Conservation (phyloP, 441 rosid species). For the Aquilaria agallochum region DNA sequence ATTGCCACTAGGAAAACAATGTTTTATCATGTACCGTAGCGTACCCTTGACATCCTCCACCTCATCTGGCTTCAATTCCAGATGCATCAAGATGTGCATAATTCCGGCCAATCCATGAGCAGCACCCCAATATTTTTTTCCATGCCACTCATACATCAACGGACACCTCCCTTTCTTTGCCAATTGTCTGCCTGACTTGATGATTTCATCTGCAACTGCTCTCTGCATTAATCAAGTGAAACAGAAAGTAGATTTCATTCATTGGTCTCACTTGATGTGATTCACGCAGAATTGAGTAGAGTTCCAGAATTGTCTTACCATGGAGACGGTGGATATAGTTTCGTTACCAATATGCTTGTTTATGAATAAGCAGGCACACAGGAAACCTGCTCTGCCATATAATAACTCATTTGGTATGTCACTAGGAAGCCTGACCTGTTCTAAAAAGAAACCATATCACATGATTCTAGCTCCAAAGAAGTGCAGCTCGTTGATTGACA, state of each 20-base stretch:
- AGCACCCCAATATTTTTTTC: slow-evolving; percentile 73
- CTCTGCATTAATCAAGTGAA: slow-evolving; percentile 32
- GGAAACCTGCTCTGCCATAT: slow-evolving; percentile 61
- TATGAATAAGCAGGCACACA: slow-evolving; percentile 66
- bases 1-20: slow-evolving; percentile 59
- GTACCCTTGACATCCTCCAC: slow-evolving; percentile 64
- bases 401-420: slow-evolving; percentile 55
- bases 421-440: slow-evolving; percentile 49
- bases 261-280: no score
- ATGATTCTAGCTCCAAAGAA: no score
- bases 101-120: slow-evolving; percentile 78
- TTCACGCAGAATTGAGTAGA: no score
- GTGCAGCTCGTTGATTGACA: no score
- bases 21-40: slow-evolving; percentile 52
- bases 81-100: slow-evolving; percentile 63
- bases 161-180: slow-evolving; percentile 47
- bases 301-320: slow-evolving; percentile 26
- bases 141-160: slow-evolving; percentile 78
- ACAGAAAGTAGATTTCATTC: no score
- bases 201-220: slow-evolving; percentile 46
- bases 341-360: slow-evolving; percentile 55
- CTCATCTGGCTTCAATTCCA: slow-evolving; percentile 59
- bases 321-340: slow-evolving; percentile 36
- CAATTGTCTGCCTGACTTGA: slow-evolving; percentile 45
- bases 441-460: slow-evolving; percentile 3